phyloP scores from a whole-genome alignment of 768 basidiomycete species.

The Artomyces pyxidatus region DNA sequence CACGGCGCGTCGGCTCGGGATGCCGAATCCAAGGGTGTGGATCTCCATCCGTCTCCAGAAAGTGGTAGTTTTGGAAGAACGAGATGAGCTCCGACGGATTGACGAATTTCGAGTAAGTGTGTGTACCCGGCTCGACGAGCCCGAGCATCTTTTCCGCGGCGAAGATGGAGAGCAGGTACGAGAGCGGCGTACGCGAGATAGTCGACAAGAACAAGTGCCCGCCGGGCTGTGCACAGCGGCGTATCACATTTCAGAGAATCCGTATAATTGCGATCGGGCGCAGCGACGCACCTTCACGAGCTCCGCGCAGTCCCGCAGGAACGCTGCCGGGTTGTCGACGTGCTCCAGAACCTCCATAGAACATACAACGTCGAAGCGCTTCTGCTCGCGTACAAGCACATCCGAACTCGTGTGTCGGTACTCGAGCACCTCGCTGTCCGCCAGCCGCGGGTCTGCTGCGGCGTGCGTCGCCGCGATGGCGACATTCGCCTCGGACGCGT shows the following conservation, averaged over 20 bases:
- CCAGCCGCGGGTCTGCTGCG: slow-evolving; percentile 59
- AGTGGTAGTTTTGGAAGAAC: slow-evolving; percentile 64
- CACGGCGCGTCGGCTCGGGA: slow-evolving; percentile 46
- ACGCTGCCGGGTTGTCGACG: slow-evolving; percentile 84
- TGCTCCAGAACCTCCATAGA: slow-evolving; percentile 98
- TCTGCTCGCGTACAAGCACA: slow-evolving; percentile 51
- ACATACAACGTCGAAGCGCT: slow-evolving; percentile 85
- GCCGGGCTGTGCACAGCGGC: slow-evolving; percentile 58
- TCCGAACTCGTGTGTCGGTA: slow-evolving; percentile 78
- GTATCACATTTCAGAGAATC: too few relatives aligned
- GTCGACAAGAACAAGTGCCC: slow-evolving; percentile 95
- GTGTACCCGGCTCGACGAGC: slow-evolving; percentile 80
- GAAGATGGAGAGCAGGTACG: slow-evolving; percentile 63
- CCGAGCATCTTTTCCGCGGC: slow-evolving; percentile 78
- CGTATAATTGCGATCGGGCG: neutral
- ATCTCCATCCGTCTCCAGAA: slow-evolving; percentile 13
- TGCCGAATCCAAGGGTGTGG: slow-evolving; percentile 51
- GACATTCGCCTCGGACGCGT: slow-evolving; percentile 85
- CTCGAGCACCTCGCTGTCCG: slow-evolving; percentile 30
- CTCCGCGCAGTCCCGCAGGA: slow-evolving; percentile 73
- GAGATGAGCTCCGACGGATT: slow-evolving; percentile 77
- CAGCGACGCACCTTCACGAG: slow-evolving; percentile 67
- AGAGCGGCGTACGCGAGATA: slow-evolving; percentile 75
- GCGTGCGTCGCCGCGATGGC: slow-evolving; percentile 80
- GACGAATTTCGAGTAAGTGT: slow-evolving; percentile 86